Base-by-base conservation (phyloP, 768 basidiomycete species). In the Peribolospora baueri region DNA sequence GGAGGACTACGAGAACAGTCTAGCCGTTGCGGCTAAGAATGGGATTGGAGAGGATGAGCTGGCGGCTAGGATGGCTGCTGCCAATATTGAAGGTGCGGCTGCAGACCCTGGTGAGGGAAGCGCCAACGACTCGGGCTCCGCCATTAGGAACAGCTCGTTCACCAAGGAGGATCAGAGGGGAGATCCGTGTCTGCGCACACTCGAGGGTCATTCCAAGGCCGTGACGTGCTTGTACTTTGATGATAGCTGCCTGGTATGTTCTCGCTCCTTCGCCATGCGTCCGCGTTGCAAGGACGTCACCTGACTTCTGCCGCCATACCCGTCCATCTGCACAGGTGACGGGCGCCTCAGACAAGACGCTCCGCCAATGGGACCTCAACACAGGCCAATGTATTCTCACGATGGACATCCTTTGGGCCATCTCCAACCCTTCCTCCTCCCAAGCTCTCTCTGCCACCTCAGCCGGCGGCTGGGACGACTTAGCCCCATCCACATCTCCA, bases 351-450 rank as follows among this genome's bases (percentile, higher is more conserved):
- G 93, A 98, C 70, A 95, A 95, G 69, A 98, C 93, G 0, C 74
- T 98, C 54, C 84, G 93, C 3, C 91, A 97, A 66, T 98, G 93
- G 93, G 93, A 97, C 65, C 76, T 97, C 54, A 77, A 76, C 14
- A 97, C 93, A 0, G 93, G 91, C 5, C 93, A 97, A 72, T 98
- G 93, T 68, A 81, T 97, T 49, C 81, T 93, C 73, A 91, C 91
- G 36, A 98, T 98, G 93, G 93, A 98, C 68, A 93, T 98, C 59
- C 78, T 98, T 37, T 98, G 93, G 93, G 93, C 91, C 2, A 91
- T 97, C 61, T 87, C 86, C 7, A 91, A 97, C 68, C 79, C 87
- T 3, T 74, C 80, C 2, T 9, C 52, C 37, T 52, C 51, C 11
- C 56, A 58, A 14, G 52, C 59, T 36, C 57, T 54, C 7, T 56